Conservation (phyloP, 768 basidiomycete species). For the Suillus sp. region DNA sequence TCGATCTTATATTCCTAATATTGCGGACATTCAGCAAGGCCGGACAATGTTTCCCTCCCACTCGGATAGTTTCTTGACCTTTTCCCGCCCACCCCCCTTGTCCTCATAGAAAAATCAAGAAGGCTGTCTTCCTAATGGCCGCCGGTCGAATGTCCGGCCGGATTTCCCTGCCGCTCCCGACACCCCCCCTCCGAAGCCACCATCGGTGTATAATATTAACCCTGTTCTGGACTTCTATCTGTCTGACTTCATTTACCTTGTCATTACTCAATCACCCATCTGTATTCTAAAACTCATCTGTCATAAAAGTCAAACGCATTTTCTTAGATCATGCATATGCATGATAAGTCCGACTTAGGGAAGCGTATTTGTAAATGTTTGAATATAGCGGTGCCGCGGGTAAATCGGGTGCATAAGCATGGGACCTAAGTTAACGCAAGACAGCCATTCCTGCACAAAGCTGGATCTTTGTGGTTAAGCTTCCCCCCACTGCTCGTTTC, state of each 20-base stretch:
- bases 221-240: constrained; percentile 5
- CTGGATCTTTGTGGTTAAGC: constrained; percentile 30
- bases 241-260: constrained; percentile 2
- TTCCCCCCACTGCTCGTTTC: not conserved
- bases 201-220: constrained; percentile 8
- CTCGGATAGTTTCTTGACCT: constrained; percentile 34
- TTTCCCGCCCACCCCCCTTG: constrained; percentile 41
- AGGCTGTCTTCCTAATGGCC: not conserved
- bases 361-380: not conserved
- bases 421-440: constrained; percentile 10
- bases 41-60: constrained; percentile 15
- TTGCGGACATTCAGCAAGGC: constrained; percentile 23
- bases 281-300: constrained; percentile 8
- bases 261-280: constrained; percentile 5
- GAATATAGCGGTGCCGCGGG: not conserved
- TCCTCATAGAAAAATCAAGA: constrained; percentile 1
- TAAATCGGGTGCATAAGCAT: not conserved
- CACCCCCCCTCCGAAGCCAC: not conserved
- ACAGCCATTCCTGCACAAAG: constrained; percentile 24
- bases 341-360: not conserved
- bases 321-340: not conserved
- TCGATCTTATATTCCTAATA: constrained; percentile 53
- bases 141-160: not conserved
- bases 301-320: constrained; percentile 6
- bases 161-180: not conserved